Evolutionary conservation across 768 basidiomycete species (phyloP).

Genomic region (Sutorius australiensis): DNA sequence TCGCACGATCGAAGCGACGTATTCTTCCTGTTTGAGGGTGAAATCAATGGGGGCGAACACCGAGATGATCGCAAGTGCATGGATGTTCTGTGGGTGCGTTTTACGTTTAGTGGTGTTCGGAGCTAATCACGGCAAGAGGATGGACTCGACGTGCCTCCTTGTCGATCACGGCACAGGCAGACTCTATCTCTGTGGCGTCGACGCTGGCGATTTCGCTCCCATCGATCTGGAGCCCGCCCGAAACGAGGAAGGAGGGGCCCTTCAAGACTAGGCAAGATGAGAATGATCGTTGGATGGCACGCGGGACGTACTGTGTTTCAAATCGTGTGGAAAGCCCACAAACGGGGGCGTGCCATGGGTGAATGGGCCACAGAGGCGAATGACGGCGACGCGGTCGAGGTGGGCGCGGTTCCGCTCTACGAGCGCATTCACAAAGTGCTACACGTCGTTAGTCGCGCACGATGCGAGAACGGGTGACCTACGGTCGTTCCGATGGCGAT

Average conservation of each 20-base stretch:
- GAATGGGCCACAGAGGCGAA: constrained; percentile 60
- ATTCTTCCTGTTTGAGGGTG: constrained; percentile 44
- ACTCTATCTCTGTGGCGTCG: constrained; percentile 41
- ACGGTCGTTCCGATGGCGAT: constrained; percentile 63
- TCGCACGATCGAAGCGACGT: constrained; percentile 40
- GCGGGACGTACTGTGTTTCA: constrained; percentile 29
- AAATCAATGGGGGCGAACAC: constrained; percentile 49
- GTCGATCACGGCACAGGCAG: constrained; percentile 41
- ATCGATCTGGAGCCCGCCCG: constrained; percentile 45
- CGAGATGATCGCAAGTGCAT: constrained; percentile 42
- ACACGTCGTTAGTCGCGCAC: neutral
- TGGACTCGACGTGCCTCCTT: constrained; percentile 16
- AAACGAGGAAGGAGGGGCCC: constrained; percentile 34
- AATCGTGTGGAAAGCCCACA: constrained; percentile 43
- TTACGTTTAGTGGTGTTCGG: constrained; percentile 5
- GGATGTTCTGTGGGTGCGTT: constrained; percentile 16
- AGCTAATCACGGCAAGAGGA: neutral
- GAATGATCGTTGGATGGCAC: neutral
- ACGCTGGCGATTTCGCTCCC: constrained; percentile 42
- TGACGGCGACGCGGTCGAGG: constrained; percentile 58
- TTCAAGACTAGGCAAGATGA: constrained; percentile 18
- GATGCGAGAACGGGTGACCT: neutral
- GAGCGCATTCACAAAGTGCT: constrained; percentile 59
- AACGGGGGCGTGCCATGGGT: constrained; percentile 57
- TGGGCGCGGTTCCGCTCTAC: constrained; percentile 51